These are phyloP conservation scores for Leucaena leucocephala DNA, from an alignment of 306 rosid genomes.

Conservation along the genomic window DNA sequence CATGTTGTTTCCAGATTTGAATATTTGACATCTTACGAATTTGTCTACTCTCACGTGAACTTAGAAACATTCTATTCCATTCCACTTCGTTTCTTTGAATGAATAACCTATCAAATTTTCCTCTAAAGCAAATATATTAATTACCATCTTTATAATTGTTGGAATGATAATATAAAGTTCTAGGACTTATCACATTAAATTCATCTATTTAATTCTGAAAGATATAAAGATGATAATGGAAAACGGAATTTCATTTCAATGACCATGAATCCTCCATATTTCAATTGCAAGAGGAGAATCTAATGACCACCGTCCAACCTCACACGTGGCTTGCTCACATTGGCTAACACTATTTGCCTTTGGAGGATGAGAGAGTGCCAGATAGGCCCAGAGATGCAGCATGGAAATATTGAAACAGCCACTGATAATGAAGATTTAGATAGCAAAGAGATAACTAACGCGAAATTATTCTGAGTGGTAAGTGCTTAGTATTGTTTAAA, in stretches of 20 bases:
- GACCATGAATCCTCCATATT: not conserved
- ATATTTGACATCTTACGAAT: not conserved
- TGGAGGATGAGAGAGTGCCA: not conserved
- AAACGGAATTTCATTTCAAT: not conserved
- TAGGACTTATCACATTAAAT: not conserved
- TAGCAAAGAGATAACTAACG: no score
- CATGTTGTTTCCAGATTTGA: not conserved
- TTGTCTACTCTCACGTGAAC: not conserved
- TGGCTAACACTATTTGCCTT: not conserved
- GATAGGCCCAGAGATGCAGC: not conserved
- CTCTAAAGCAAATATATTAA: no score
- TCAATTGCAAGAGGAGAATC: not conserved
- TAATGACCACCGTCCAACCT: not conserved
- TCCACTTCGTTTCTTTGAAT: not conserved
- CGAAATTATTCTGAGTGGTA: no score
- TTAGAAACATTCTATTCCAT: not conserved
- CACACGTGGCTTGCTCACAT: not conserved
- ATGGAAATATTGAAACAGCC: not conserved
- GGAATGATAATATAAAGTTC: not conserved
- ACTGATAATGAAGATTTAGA: conserved; percentile 1
- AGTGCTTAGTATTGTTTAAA: no score
- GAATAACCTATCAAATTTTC: not conserved
- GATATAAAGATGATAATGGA: not conserved
- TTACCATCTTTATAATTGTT: no score
- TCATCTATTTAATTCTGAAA: not conserved